Percentiles rank a stretch among this genome's conserved stretches.
phyloP scores from a whole-genome alignment of 768 basidiomycete genomes.

The Cystofilobasidium capitatum region DNA sequence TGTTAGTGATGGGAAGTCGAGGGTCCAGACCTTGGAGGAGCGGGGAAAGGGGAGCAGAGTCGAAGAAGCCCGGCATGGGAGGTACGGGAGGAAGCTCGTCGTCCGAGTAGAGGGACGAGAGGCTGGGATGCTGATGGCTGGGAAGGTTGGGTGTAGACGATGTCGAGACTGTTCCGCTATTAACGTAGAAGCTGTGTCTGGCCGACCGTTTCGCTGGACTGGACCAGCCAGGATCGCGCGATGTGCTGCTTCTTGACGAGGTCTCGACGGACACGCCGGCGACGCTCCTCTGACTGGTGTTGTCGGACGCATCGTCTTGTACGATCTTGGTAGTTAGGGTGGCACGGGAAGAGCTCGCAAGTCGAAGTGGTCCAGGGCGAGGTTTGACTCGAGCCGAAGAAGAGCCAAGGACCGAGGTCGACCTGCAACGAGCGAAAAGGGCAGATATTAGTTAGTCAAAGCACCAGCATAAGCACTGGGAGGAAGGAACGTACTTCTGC shows the following conservation, averaged over 20 bases:
- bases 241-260: background rate
- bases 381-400: background rate
- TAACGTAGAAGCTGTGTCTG: background rate
- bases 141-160: background rate
- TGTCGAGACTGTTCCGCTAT: background rate
- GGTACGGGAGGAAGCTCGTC: background rate
- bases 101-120: background rate
- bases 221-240: background rate
- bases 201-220: background rate
- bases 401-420: background rate
- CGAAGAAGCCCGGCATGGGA: background rate
- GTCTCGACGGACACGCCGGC: background rate
- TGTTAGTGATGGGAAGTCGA: conserved; percentile 8
- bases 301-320: background rate
- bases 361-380: no score
- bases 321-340: background rate
- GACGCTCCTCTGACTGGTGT: background rate
- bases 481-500: background rate
- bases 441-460: no score
- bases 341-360: background rate
- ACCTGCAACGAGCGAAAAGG: background rate
- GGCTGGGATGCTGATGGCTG: background rate
- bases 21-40: background rate
- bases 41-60: background rate
- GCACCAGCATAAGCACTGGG: no score